phyloP scores from a whole-genome alignment of 1,139 yeast species.

The Zygosaccharomyces pseudobailii region DNA sequence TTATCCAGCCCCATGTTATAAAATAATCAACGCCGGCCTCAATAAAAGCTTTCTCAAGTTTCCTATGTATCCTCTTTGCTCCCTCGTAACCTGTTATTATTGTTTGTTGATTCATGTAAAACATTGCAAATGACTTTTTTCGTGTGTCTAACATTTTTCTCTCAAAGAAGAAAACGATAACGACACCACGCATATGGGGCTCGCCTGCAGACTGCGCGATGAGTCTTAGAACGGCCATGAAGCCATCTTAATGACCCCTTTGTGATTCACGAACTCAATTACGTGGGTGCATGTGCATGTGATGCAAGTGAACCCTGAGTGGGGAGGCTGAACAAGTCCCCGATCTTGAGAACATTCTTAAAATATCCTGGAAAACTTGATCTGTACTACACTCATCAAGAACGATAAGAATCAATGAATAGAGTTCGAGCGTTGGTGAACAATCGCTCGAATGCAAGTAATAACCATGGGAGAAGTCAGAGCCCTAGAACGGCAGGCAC shows the following conservation, averaged over 20 bases:
- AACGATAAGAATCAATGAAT: slow-evolving; percentile 10
- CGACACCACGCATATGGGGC: neutral
- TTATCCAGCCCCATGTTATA: slow-evolving; percentile 22
- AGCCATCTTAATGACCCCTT: neutral
- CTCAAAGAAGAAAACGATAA: slow-evolving; percentile 1
- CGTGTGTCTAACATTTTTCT: slow-evolving; percentile 1
- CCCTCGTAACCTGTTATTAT: neutral
- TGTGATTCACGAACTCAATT: neutral
- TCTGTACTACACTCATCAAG: neutral
- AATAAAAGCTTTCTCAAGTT: neutral
- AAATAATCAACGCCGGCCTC: neutral
- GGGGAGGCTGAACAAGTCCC: neutral
- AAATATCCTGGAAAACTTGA: neutral
- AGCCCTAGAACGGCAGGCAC: neutral
- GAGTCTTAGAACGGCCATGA: neutral
- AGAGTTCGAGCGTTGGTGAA: slow-evolving; percentile 19
- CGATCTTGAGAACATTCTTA: neutral
- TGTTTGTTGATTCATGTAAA: slow-evolving; percentile 4
- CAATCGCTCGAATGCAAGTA: slow-evolving; percentile 3
- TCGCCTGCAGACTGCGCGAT: neutral
- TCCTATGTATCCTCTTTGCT: neutral
- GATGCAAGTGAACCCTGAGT: neutral
- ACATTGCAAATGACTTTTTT: slow-evolving; percentile 1
- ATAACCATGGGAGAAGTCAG: slow-evolving; percentile 1
- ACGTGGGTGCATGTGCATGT: neutral